These are phyloP conservation scores for Omphalotus olearius DNA, from an alignment of 1,284 basidiomycete genomes.

Conservation along the genomic window DNA sequence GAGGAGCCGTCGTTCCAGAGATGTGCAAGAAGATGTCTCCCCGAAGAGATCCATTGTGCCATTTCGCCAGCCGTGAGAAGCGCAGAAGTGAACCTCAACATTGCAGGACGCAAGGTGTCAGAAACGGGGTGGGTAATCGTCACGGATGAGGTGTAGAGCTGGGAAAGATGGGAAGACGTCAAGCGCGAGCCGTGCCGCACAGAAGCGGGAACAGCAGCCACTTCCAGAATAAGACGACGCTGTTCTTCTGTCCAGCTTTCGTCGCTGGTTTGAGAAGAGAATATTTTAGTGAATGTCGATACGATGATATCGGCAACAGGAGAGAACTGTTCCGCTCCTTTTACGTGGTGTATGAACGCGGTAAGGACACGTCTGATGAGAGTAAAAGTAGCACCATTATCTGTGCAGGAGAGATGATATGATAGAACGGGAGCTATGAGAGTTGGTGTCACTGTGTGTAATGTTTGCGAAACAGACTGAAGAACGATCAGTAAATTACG, in stretches of 20 bases:
- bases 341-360: conserved; percentile 78
- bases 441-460: conserved; percentile 72
- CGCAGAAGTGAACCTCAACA: conserved; percentile 48
- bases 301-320: conserved; percentile 54
- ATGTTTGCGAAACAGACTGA: conserved; percentile 70
- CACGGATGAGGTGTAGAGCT: conserved; percentile 39
- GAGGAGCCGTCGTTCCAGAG: conserved; percentile 28
- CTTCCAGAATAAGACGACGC: conserved; percentile 16
- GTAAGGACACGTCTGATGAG: conserved; percentile 71
- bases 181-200: conserved; percentile 14
- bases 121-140: conserved; percentile 33
- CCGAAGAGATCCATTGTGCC: conserved; percentile 57
- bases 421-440: conserved; percentile 56
- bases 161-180: conserved; percentile 45
- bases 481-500: conserved; percentile 17
- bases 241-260: conserved; percentile 20
- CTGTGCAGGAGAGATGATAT: conserved; percentile 43
- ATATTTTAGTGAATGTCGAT: conserved; percentile 24
- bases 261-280: conserved; percentile 14
- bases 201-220: conserved; percentile 11
- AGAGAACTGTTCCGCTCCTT: conserved; percentile 59
- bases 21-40: conserved; percentile 55
- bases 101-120: conserved; percentile 31
- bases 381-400: conserved; percentile 41
- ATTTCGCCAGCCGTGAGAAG: conserved; percentile 59